Evolutionary conservation across 2,329 filamentous ascomycete species (phyloP).

Genomic region (Celoporthe dispersa): DNA sequence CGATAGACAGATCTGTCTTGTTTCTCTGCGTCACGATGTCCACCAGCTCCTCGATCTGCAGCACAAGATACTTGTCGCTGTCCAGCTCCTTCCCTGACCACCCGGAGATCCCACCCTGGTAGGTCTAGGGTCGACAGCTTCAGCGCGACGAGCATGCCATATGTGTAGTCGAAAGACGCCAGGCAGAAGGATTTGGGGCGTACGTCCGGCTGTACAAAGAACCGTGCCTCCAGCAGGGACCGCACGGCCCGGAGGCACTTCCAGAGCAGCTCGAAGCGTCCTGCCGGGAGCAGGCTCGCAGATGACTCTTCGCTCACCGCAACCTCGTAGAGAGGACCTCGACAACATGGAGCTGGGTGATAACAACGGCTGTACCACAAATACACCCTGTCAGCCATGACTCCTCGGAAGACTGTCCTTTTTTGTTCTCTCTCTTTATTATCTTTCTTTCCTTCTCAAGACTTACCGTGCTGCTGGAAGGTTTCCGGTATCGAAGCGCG

Average conservation of each 20-base stretch:
- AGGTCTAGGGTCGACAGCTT: constrained; percentile 51
- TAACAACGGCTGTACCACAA: constrained; percentile 42
- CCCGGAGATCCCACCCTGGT: constrained; percentile 51
- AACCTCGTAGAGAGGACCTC: constrained; percentile 54
- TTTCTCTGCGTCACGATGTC: constrained; percentile 34
- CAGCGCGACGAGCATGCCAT: constrained; percentile 50
- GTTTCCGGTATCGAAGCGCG: constrained; percentile 42
- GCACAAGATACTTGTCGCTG: constrained; percentile 38
- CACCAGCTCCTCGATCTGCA: constrained; percentile 39
- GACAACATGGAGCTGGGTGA: constrained; percentile 48
- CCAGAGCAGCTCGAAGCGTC: constrained; percentile 53
- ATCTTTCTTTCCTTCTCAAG: background rate
- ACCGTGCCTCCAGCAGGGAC: constrained; percentile 44
- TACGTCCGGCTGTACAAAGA: constrained; percentile 32
- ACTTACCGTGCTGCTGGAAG: constrained; percentile 42
- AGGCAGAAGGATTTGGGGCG: constrained; percentile 49
- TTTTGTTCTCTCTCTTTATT: background rate
- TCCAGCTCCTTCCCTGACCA: constrained; percentile 44
- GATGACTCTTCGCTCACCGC: constrained; percentile 47
- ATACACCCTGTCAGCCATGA: background rate
- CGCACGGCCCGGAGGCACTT: constrained; percentile 47
- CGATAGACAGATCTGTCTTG: constrained; percentile 37
- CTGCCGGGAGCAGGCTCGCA: constrained; percentile 40
- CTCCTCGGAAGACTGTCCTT: background rate
- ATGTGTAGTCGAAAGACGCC: constrained; percentile 52